Evolutionary conservation across 441 rosid genomes (phyloP).

Genomic region (Erysimum pusillum): DNA sequence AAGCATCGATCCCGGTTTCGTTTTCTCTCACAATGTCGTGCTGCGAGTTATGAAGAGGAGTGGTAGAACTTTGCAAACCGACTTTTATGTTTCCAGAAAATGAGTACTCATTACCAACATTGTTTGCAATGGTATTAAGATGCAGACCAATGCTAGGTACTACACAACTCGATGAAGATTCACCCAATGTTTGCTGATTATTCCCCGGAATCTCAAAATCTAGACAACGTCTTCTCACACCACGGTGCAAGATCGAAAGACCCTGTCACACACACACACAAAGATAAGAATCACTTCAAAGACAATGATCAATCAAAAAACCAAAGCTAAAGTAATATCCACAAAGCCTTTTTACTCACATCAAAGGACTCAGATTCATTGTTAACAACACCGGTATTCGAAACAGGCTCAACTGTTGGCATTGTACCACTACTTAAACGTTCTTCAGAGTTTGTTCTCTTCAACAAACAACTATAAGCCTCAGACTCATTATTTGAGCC

Average conservation of each 20-base stretch:
- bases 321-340: background rate
- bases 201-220: conserved; percentile 78
- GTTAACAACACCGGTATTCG: background rate
- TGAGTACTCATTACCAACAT: conserved; percentile 23
- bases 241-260: conserved; percentile 66
- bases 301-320: conserved; percentile 34
- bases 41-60: background rate
- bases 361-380: conserved; percentile 20
- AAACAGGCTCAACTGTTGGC: conserved; percentile 20
- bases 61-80: background rate
- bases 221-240: conserved; percentile 84
- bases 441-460: conserved; percentile 52
- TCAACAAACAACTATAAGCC: conserved; percentile 61
- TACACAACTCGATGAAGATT: conserved; percentile 55
- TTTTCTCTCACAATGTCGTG: background rate
- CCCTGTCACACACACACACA: conserved; percentile 53
- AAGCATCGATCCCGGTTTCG: conserved; percentile 51
- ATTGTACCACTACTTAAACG: conserved; percentile 32
- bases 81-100: background rate
- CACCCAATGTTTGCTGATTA: conserved; percentile 49
- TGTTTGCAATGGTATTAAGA: conserved; percentile 15
- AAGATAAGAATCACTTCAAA: background rate
- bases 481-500: conserved; percentile 59
- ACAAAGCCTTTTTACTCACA: conserved; percentile 21
- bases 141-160: conserved; percentile 41